These are phyloP conservation scores for Trypanosoma mega DNA, from an alignment of 208 protist genomes.

Conservation along the genomic window DNA sequence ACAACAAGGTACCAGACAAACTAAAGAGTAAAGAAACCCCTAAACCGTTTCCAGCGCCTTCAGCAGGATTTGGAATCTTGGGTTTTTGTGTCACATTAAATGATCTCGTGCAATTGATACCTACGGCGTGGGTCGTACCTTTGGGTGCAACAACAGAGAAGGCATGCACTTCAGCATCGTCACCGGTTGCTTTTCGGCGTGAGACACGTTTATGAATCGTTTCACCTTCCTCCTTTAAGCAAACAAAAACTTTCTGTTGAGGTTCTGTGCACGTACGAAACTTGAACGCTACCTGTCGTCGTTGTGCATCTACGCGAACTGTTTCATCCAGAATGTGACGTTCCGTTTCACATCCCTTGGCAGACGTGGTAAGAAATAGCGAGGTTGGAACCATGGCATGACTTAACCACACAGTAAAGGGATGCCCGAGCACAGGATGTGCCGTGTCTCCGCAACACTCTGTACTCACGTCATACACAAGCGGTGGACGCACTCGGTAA, in stretches of 20 bases:
- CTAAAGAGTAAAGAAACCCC: not conserved
- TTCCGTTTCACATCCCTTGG: conserved; percentile 11
- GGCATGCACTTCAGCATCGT: not conserved
- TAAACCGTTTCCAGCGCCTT: too few species aligned
- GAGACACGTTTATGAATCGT: not conserved
- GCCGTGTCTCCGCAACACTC: conserved; percentile 14
- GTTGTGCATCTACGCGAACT: not conserved
- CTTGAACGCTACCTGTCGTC: conserved; percentile 3
- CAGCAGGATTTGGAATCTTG: not conserved
- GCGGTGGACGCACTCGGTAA: conserved; percentile 5
- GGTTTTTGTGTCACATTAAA: not conserved
- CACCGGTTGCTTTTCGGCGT: not conserved
- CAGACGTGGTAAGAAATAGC: conserved; percentile 17
- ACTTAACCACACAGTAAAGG: conserved; percentile 24
- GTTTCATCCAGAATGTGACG: conserved; percentile 24
- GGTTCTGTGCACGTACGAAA: conserved; percentile 22
- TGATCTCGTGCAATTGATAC: not conserved
- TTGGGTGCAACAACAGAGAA: not conserved
- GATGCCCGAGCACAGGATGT: conserved; percentile 12
- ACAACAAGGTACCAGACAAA: not conserved
- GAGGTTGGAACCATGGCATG: not conserved
- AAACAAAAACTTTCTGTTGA: conserved; percentile 19
- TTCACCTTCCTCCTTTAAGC: conserved; percentile 8
- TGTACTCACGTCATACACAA: conserved; percentile 28
- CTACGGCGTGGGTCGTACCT: not conserved